Conservation (phyloP, 139 green algal species). For the Volvox reticuliferus region DNA sequence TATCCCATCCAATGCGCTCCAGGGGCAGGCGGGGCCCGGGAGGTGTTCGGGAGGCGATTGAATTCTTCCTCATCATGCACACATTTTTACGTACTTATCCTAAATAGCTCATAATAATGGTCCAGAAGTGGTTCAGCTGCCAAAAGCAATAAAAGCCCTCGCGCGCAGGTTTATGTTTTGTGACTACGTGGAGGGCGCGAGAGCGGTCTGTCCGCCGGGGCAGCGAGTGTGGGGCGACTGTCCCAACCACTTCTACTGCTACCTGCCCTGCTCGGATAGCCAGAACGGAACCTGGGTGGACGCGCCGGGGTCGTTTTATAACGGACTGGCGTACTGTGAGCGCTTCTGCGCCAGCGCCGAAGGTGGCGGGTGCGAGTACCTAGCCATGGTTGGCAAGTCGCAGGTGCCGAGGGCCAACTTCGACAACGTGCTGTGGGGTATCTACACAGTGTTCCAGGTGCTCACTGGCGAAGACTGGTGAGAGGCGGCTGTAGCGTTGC, state of each 20-base stretch:
- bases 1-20: background rate
- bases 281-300: constrained; percentile 10
- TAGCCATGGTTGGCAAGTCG: constrained; percentile 60
- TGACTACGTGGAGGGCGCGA: constrained; percentile 36
- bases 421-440: constrained; percentile 71
- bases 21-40: no score
- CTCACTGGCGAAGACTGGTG: constrained; percentile 63
- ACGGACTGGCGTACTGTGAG: constrained; percentile 64
- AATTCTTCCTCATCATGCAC: no score
- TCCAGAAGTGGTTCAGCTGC: no score
- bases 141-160: no score
- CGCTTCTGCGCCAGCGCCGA: constrained; percentile 47
- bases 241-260: constrained; percentile 45
- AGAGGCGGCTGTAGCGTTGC: background rate
- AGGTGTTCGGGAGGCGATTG: no score
- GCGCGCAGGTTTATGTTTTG: constrained; percentile 41
- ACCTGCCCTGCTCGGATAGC: constrained; percentile 6
- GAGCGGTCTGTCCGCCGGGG: constrained; percentile 22
- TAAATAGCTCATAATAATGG: no score
- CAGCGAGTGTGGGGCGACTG: constrained; percentile 31
- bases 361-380: constrained; percentile 42
- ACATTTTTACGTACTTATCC: no score
- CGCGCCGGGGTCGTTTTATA: constrained; percentile 59
- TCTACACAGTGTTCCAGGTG: constrained; percentile 78
- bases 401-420: constrained; percentile 67